These are phyloP conservation scores for Neurospora tetraspora DNA, from an alignment of 495 filamentous ascomycete species.

Conservation along the genomic window DNA sequence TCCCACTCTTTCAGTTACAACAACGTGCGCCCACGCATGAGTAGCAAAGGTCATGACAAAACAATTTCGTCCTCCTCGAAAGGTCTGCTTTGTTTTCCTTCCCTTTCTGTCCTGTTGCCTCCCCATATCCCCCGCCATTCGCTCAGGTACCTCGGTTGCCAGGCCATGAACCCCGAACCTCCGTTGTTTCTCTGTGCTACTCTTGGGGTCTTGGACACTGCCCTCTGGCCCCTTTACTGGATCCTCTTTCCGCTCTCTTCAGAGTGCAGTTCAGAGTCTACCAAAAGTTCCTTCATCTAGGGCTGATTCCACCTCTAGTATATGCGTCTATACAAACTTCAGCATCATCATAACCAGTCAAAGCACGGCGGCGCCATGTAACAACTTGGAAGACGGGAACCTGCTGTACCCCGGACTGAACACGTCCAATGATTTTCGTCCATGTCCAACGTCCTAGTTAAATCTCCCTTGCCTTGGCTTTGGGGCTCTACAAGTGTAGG, in stretches of 20 bases:
- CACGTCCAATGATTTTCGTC: background rate
- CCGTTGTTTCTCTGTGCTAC: background rate
- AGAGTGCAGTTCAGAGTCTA: background rate
- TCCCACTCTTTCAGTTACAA: slow-evolving; percentile 18
- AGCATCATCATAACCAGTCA: background rate
- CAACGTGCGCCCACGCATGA: background rate
- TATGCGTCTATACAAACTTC: background rate
- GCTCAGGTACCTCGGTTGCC: background rate
- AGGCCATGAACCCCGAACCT: background rate
- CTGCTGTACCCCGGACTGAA: background rate
- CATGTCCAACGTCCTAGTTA: background rate
- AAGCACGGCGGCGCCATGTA: background rate
- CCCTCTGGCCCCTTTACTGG: background rate
- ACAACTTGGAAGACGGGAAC: background rate
- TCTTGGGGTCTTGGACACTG: background rate
- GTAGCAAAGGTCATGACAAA: slow-evolving; percentile 20
- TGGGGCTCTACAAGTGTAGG: background rate
- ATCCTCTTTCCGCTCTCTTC: background rate
- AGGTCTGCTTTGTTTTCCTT: background rate
- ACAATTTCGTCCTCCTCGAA: slow-evolving; percentile 13
- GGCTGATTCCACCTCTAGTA: background rate
- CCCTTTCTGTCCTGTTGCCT: slow-evolving; percentile 1
- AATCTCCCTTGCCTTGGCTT: background rate
- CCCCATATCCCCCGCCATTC: background rate
- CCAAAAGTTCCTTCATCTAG: background rate